Conservation (phyloP, 345 rosid genomes). For the Turnera subulata region DNA sequence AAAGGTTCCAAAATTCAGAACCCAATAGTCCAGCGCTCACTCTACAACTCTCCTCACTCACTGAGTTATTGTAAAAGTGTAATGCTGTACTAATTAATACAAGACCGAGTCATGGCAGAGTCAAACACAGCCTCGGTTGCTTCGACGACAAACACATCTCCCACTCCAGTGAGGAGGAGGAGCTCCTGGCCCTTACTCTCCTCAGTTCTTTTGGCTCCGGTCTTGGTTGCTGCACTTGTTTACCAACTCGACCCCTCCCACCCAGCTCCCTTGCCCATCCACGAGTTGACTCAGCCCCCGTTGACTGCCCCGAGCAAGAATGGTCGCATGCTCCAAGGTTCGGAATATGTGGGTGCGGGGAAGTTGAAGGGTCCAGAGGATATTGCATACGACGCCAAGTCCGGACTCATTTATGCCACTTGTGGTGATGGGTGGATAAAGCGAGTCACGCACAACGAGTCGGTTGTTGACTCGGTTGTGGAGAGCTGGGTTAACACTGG, state of each 20-base stretch:
- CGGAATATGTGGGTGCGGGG: constrained; percentile 46
- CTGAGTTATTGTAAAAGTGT: too few relatives aligned
- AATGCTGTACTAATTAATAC: too few relatives aligned
- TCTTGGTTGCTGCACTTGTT: constrained; percentile 25
- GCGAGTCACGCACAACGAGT: constrained; percentile 45
- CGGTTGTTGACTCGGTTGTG: constrained; percentile 32
- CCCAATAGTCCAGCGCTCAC: too few relatives aligned
- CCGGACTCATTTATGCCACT: constrained; percentile 47
- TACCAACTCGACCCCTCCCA: constrained; percentile 49
- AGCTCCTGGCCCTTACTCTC: background rate
- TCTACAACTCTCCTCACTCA: too few relatives aligned
- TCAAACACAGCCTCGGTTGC: too few relatives aligned
- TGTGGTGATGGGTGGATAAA: constrained; percentile 79
- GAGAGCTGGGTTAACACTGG: constrained; percentile 65
- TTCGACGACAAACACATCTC: too few relatives aligned
- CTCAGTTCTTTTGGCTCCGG: constrained; percentile 18
- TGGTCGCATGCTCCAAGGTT: constrained; percentile 34
- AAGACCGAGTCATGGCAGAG: too few relatives aligned
- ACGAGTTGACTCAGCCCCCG: constrained; percentile 23
- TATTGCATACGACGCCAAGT: constrained; percentile 37
- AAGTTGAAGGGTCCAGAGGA: constrained; percentile 56
- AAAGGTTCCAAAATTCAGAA: too few relatives aligned
- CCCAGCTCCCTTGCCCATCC: constrained; percentile 44
- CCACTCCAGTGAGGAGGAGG: too few relatives aligned
- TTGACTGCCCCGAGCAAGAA: constrained; percentile 24